Evolutionary conservation across 2,329 filamentous ascomycete species (phyloP).

Genomic region (Fusarium tuaranense): DNA sequence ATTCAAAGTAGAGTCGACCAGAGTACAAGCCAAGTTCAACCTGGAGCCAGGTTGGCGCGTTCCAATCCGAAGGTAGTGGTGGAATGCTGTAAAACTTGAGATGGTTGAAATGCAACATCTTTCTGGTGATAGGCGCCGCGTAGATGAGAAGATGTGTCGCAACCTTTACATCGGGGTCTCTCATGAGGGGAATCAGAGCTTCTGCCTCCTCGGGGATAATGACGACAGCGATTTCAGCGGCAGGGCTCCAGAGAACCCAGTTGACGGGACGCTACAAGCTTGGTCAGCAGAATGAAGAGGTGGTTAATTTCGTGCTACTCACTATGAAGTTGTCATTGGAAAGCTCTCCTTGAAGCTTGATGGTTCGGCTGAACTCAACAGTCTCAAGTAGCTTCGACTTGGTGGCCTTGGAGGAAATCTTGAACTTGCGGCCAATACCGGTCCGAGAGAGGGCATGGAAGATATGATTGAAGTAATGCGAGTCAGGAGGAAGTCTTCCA

Average conservation of each 20-base stretch:
- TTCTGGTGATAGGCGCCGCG: slow-evolving; percentile 59
- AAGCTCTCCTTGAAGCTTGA: slow-evolving; percentile 36
- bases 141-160: slow-evolving; percentile 61
- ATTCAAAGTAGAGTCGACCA: slow-evolving; percentile 70
- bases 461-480: slow-evolving; percentile 51
- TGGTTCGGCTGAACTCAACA: slow-evolving; percentile 37
- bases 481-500: slow-evolving; percentile 56
- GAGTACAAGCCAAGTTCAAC: slow-evolving; percentile 70
- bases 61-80: slow-evolving; percentile 56
- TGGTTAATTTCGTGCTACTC: not conserved
- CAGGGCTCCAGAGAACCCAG: slow-evolving; percentile 69
- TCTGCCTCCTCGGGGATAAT: slow-evolving; percentile 74
- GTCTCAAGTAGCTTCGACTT: slow-evolving; percentile 48
- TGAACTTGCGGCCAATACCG: slow-evolving; percentile 51
- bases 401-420: slow-evolving; percentile 31
- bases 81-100: slow-evolving; percentile 67
- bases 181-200: slow-evolving; percentile 59
- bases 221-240: slow-evolving; percentile 61
- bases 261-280: slow-evolving; percentile 60
- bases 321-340: slow-evolving; percentile 41
- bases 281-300: slow-evolving; percentile 8
- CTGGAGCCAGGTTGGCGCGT: slow-evolving; percentile 63
- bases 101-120: slow-evolving; percentile 69
- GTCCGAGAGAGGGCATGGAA: slow-evolving; percentile 48
- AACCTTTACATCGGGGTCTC: slow-evolving; percentile 15